These are phyloP conservation scores for Tolypocladium album DNA, from an alignment of 2,329 filamentous ascomycete species.

Conservation along the genomic window DNA sequence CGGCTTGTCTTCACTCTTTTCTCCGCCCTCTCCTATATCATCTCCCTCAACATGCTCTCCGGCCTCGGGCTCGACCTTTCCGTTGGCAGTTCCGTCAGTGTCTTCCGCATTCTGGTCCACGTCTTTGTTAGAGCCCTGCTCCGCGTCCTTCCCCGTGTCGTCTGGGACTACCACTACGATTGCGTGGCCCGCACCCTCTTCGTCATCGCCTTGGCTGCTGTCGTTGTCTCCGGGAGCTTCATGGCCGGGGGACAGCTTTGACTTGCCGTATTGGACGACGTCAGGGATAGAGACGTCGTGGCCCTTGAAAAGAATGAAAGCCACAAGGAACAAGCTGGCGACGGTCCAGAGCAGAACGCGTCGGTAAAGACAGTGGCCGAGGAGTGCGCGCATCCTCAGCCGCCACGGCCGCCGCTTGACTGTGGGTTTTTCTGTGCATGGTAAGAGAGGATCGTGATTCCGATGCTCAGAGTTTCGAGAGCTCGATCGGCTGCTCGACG, in stretches of 20 bases:
- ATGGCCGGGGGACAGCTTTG: not conserved
- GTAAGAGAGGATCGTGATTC: conserved; percentile 22
- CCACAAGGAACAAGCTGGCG: conserved; percentile 28
- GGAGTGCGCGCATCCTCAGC: conserved; percentile 30
- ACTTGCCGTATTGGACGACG: conserved; percentile 1
- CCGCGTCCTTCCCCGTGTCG: not conserved
- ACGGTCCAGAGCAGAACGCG: conserved; percentile 40
- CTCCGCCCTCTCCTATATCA: conserved; percentile 9
- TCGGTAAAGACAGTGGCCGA: conserved; percentile 42
- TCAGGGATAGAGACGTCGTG: conserved; percentile 10
- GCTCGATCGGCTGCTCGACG: conserved; percentile 23
- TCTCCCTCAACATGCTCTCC: not conserved
- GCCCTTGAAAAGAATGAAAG: conserved; percentile 26
- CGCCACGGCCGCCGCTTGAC: conserved; percentile 27
- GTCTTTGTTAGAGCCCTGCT: not conserved
- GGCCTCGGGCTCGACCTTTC: not conserved
- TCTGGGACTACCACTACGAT: not conserved
- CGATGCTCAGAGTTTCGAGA: conserved; percentile 17
- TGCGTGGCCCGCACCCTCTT: not conserved
- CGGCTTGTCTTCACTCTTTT: not conserved
- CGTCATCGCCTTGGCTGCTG: not conserved
- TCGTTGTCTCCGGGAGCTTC: not conserved
- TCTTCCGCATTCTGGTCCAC: too few relatives aligned
- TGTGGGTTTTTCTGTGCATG: conserved; percentile 17
- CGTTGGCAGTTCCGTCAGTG: not conserved